Percentiles rank a stretch among this genome's conserved stretches.
phyloP scores from a whole-genome alignment of 495 filamentous ascomycete genomes.

The Neurospora sp. region DNA sequence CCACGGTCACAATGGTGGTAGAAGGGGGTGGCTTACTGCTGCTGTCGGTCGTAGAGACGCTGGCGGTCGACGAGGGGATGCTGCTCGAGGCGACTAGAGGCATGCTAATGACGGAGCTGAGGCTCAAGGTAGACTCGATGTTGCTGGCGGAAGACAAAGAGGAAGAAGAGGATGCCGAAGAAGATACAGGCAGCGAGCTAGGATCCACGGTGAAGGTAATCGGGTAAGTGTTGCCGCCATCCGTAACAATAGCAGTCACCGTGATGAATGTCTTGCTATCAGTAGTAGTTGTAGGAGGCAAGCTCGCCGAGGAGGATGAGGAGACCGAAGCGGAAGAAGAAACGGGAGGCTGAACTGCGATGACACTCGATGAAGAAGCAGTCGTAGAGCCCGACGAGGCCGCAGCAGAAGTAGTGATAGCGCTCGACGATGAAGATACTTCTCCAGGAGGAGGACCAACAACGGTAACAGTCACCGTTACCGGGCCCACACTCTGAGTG shows the following conservation, averaged over 20 bases:
- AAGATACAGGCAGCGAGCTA: not conserved
- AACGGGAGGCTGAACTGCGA: not conserved
- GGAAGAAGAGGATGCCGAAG: not conserved
- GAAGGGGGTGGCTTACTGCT: not conserved
- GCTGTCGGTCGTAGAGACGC: not conserved
- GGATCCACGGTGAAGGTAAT: conserved; percentile 6
- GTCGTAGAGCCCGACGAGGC: not conserved
- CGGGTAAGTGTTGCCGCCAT: not conserved
- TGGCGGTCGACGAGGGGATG: not conserved
- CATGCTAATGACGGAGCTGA: not conserved
- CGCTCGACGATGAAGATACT: not conserved
- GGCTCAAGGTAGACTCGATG: not conserved
- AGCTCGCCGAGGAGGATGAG: not conserved
- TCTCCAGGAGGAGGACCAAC: not conserved
- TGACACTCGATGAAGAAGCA: not conserved
- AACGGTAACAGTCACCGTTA: not conserved
- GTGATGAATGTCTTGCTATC: conserved; percentile 1
- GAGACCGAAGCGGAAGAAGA: not conserved
- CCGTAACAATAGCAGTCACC: not conserved
- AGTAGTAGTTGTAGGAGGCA: not conserved
- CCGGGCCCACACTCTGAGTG: not conserved
- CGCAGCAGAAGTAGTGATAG: not conserved
- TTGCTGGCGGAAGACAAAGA: not conserved
- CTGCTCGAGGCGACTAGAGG: not conserved
- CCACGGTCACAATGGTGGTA: not conserved